phyloP scores from a whole-genome alignment of 2,329 filamentous ascomycete species.

The Aureobasidium sp. region DNA sequence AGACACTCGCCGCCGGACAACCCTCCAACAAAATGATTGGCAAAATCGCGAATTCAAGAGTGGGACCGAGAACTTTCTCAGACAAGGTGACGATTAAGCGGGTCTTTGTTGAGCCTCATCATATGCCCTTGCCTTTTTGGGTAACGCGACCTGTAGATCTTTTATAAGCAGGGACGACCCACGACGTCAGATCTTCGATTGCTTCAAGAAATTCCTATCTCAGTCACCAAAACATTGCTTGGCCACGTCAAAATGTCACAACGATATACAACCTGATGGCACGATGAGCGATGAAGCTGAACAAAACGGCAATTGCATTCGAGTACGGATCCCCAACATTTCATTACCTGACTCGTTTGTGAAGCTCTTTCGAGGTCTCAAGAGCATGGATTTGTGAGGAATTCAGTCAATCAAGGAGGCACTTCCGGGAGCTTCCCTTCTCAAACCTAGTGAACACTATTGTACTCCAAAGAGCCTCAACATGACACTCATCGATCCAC shows the following conservation, averaged over 20 bases:
- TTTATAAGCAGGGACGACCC: background rate
- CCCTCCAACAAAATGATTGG: background rate
- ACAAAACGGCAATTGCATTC: background rate
- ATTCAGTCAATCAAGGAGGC: background rate
- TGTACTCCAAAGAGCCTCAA: background rate
- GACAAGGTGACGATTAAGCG: slow-evolving; percentile 4
- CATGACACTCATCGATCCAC: background rate
- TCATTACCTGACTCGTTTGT: background rate
- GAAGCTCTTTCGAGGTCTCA: background rate
- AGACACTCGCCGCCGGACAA: background rate
- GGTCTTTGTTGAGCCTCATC: slow-evolving; percentile 8
- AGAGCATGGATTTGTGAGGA: background rate
- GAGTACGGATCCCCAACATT: background rate
- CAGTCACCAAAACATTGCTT: background rate
- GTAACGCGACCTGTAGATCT: background rate
- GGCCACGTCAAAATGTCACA: background rate
- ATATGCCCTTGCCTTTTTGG: background rate
- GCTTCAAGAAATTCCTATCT: background rate
- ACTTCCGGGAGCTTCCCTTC: background rate
- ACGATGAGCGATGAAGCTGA: background rate
- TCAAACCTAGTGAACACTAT: background rate
- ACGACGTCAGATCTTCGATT: slow-evolving; percentile 3
- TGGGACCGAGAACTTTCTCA: slow-evolving; percentile 6
- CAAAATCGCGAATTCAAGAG: slow-evolving; percentile 3
- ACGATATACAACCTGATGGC: background rate